These are phyloP conservation scores for Ogataea pilisensis DNA, from an alignment of 805 yeast species.

Conservation along the genomic window DNA sequence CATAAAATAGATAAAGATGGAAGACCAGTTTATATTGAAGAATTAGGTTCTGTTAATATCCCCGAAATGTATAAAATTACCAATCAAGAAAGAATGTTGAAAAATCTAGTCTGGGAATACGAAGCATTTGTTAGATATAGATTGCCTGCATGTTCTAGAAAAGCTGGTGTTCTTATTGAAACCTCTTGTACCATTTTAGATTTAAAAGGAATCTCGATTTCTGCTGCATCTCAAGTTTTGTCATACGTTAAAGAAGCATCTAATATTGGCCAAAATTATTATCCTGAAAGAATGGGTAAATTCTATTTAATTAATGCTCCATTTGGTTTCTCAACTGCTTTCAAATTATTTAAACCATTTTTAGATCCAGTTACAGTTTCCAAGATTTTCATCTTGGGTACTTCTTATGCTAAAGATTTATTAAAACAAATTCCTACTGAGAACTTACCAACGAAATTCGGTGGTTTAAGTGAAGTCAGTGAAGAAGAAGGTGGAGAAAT, in stretches of 20 bases:
- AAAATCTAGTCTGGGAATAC: conserved; percentile 96
- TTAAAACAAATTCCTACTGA: conserved; percentile 90
- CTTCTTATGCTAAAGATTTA: conserved; percentile 74
- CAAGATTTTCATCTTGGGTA: conserved; percentile 84
- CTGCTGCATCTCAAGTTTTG: conserved; percentile 79
- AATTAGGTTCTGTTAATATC: conserved; percentile 86
- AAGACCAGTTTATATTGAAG: conserved; percentile 93
- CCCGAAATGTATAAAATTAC: conserved; percentile 91
- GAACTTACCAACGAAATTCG: conserved; percentile 87
- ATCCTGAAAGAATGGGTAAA: conserved; percentile 99
- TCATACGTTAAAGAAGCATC: conserved; percentile 92
- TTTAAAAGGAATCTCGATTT: conserved; percentile 86
- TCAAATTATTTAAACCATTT: conserved; percentile 86
- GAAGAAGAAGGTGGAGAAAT: conserved; percentile 70
- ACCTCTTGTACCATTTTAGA: conserved; percentile 96
- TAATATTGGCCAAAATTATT: conserved; percentile 90
- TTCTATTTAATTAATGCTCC: conserved; percentile 96
- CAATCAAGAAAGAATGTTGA: conserved; percentile 91
- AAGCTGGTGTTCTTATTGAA: conserved; percentile 73
- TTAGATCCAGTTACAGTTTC: conserved; percentile 97
- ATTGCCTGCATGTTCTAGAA: conserved; percentile 92
- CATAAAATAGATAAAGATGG: conserved; percentile 97
- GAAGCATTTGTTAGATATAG: conserved; percentile 82
- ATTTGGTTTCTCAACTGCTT: conserved; percentile 93
- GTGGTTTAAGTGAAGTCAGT: conserved; percentile 69